These are phyloP conservation scores for Rosa multiflora DNA, from an alignment of 306 rosid genomes.

Conservation along the genomic window DNA sequence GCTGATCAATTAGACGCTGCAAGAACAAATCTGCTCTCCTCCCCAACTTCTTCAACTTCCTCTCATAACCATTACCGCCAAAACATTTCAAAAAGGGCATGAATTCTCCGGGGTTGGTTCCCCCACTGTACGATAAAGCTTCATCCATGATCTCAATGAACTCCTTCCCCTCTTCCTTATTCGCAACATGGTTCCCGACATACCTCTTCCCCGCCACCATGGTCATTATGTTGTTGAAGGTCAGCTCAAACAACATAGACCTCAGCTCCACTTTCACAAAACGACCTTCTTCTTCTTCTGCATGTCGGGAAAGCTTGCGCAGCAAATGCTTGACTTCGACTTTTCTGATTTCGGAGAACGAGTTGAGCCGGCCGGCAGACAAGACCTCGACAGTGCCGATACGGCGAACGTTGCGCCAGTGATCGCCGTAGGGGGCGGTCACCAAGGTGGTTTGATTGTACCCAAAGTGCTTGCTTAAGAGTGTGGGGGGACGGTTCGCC, in stretches of 20 bases:
- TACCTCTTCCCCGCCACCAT: conserved; percentile 64
- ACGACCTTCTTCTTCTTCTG: background rate
- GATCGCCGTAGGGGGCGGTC: conserved; percentile 45
- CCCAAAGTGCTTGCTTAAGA: conserved; percentile 27
- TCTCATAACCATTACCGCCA: too few relatives aligned
- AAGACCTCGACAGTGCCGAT: conserved; percentile 48
- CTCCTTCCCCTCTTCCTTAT: conserved; percentile 32
- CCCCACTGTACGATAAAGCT: conserved; percentile 2
- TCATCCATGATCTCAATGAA: conserved; percentile 42
- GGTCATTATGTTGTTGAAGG: conserved; percentile 53
- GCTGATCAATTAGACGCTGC: too few relatives aligned
- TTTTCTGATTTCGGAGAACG: conserved; percentile 28
- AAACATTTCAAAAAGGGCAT: background rate
- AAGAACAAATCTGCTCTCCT: too few relatives aligned
- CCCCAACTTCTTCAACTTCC: too few relatives aligned
- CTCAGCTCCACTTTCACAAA: conserved; percentile 37
- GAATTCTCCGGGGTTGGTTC: conserved; percentile 30
- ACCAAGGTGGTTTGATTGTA: conserved; percentile 33
- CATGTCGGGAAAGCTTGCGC: conserved; percentile 22
- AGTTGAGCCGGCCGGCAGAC: conserved; percentile 32
- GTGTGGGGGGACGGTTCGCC: conserved; percentile 42
- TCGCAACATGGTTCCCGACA: conserved; percentile 26
- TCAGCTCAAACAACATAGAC: conserved; percentile 37
- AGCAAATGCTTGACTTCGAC: conserved; percentile 44
- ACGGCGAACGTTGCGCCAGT: conserved; percentile 74